Base-by-base conservation (phyloP, 768 basidiomycete genomes). In the Suillus hirtellus region DNA sequence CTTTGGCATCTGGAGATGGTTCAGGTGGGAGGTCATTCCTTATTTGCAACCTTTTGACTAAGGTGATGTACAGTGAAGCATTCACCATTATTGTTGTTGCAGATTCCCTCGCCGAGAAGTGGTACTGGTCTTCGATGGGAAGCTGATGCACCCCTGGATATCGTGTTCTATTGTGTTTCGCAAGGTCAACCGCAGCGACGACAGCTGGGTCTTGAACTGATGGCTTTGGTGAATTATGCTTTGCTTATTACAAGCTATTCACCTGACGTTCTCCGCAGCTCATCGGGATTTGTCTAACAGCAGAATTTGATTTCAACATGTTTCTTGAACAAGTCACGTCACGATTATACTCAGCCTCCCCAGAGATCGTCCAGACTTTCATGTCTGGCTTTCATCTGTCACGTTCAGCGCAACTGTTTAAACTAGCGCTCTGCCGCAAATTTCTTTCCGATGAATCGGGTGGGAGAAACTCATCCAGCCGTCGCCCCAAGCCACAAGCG, bases 51-150 rank as follows among this genome's bases (percentile, higher is more conserved):
- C 49, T 14, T 27, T 66, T 64, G 50, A 35, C 60, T 31, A 50
- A 53, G 21, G 58, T 60, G 56, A 60, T 67, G 49, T 65, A 43
- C 63, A 84, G 82, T 66, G 46, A 75, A 63, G 60, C 79, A 82
- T 65, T 89, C 87, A 0, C 78, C 80, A 6, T 77, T 88, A 31
- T 77, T 90, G 49, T 72, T 89, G 34, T 76, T 78, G 24, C 87
- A 89, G 71, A 82, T 90, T 15, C 86, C 88, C 31, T 77, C 78
- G 7, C 80, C 86, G 12, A 81, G 84, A 62, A 74, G 78, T 46
- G 81, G 79, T 24, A 69, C 72, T 27, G 79, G 78, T 34, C 73
- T 80, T 7, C 81, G 86, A 68, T 88, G 86, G 83, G 87, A 89
- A 35, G 76, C 79, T 17, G 80, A 80, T 37, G 74, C 73, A 24